Evolutionary conservation across 768 basidiomycete genomes (phyloP), one percentile per base, ranked within the genome.

Genomic region (Saitozyma podzolica): DNA sequence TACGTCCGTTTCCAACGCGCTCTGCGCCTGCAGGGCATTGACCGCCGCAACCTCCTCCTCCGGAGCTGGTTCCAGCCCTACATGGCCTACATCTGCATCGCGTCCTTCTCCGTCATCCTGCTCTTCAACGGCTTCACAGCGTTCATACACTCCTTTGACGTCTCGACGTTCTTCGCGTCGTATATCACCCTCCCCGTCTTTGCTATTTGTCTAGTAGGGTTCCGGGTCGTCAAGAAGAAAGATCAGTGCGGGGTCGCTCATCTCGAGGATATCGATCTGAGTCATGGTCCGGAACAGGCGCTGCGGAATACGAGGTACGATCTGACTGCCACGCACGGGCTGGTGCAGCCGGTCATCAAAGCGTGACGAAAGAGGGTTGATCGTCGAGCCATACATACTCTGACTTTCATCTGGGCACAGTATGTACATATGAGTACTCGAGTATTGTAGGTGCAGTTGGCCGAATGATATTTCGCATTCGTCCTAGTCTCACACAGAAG

Each of bases 1-100:
- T 92, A 90, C 72, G 62, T 90, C 55, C 88, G 93, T 45, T 97
- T 97, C 84, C 85, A 93, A 78, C 78, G 83, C 16, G 95, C 92
- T 59, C 70, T 89, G 80, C 87, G 88, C 74, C 86, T 77, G 3
- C 94, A 97, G 75, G 90, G 91, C 16, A 50, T 43, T 48, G 17
- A 56, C 42, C 19, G 61, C 17, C 20, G 19, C 14, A 9, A 49
- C 39, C 39, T 56, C 29, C 42, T 20, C 56, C 64, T 65, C 37
- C 56, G 58, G 19, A 59, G 56, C 37, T 20, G 64, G 29, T 58
- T 57, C 42, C 69, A 71, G 43, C 69, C 69, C 17, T 73, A 40
- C 40, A 63, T 64, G 11, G 69, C 71, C 14, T 75, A 67, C 54
- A 67, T 61, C 60, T 62, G 58, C 11, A 65, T 76, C 53, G 55